Evolutionary conservation across 2,329 filamentous ascomycete species (phyloP).

Genomic region (Dendryphion nanum): DNA sequence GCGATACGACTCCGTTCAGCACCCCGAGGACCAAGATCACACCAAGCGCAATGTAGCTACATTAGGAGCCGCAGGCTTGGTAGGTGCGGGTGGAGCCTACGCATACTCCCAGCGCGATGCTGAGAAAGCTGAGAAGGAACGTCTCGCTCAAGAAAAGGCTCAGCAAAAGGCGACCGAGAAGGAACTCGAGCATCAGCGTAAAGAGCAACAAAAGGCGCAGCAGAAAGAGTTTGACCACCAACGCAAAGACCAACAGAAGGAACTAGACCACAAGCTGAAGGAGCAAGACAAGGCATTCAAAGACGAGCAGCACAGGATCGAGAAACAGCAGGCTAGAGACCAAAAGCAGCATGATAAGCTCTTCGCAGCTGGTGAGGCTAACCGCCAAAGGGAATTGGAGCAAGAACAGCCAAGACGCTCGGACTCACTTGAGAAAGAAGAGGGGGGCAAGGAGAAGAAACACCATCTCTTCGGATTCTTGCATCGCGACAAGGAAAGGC

Average conservation of each 20-base stretch:
- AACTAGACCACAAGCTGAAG: constrained; percentile 12
- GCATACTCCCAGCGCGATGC: constrained; percentile 24
- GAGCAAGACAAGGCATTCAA: constrained; percentile 19
- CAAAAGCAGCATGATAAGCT: constrained; percentile 17
- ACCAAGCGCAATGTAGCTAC: constrained; percentile 25
- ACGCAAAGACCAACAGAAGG: constrained; percentile 17
- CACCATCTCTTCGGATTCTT: constrained; percentile 40
- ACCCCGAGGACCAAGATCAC: constrained; percentile 12
- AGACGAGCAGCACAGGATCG: constrained; percentile 13
- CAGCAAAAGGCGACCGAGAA: constrained; percentile 25
- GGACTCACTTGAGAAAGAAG: constrained; percentile 22
- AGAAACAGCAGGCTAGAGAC: constrained; percentile 21
- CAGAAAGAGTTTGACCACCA: constrained; percentile 18
- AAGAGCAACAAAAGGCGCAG: constrained; percentile 17
- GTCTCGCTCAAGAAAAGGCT: constrained; percentile 10
- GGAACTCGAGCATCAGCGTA: constrained; percentile 18
- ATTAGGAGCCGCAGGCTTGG: constrained; percentile 13
- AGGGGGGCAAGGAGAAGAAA: constrained; percentile 38
- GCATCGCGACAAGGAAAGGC: constrained; percentile 42
- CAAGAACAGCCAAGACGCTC: constrained; percentile 16
- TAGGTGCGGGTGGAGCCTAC: constrained; percentile 22
- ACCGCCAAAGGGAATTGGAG: constrained; percentile 15
- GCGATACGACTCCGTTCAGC: constrained; percentile 18
- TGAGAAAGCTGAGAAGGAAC: constrained; percentile 27
- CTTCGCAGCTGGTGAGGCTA: constrained; percentile 21